Percentiles rank a stretch among this genome's conserved stretches.
These are phyloP conservation scores for Thalassiosira mediterranea DNA, from an alignment of 352 stramenopile genomes.

Conservation along the genomic window DNA sequence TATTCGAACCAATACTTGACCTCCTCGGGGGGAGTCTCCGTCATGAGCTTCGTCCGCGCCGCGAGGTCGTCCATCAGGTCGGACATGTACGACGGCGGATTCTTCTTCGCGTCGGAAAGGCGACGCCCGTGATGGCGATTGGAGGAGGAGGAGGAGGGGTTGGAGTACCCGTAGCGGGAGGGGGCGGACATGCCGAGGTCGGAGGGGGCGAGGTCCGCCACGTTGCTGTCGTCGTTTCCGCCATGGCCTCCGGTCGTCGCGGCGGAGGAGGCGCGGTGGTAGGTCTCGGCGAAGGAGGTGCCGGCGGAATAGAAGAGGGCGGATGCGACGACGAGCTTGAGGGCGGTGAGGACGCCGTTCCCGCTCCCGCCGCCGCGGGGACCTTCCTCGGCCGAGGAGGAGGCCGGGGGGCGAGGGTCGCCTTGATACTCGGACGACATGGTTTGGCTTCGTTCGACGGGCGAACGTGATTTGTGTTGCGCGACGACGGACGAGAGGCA, in stretches of 20 bases:
- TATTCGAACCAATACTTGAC: slow-evolving; percentile 86
- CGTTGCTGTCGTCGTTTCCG: background rate
- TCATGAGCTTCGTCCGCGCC: slow-evolving; percentile 74
- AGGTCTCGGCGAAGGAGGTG: slow-evolving; percentile 33
- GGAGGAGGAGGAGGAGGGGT: slow-evolving; percentile 14
- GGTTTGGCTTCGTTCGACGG: no score
- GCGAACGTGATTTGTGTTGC: no score
- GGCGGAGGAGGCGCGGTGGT: slow-evolving; percentile 9
- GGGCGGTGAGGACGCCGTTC: slow-evolving; percentile 7
- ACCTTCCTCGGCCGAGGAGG: no score
- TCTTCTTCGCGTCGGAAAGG: slow-evolving; percentile 15
- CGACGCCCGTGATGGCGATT: slow-evolving; percentile 2
- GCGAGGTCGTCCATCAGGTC: slow-evolving; percentile 67
- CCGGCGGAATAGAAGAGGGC: slow-evolving; percentile 43
- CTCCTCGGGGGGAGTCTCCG: slow-evolving; percentile 78
- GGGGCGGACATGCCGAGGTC: slow-evolving; percentile 9
- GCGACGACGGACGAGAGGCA: no score
- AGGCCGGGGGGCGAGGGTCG: no score
- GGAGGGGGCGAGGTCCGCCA: background rate
- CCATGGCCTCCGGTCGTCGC: background rate
- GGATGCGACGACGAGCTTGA: slow-evolving; percentile 36
- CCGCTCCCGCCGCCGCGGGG: slow-evolving; percentile 11
- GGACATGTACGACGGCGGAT: slow-evolving; percentile 70
- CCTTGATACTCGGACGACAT: no score
- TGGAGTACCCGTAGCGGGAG: slow-evolving; percentile 6